These are phyloP conservation scores for Pseudocercospora musae DNA, from an alignment of 2,329 filamentous ascomycete genomes.

Conservation along the genomic window DNA sequence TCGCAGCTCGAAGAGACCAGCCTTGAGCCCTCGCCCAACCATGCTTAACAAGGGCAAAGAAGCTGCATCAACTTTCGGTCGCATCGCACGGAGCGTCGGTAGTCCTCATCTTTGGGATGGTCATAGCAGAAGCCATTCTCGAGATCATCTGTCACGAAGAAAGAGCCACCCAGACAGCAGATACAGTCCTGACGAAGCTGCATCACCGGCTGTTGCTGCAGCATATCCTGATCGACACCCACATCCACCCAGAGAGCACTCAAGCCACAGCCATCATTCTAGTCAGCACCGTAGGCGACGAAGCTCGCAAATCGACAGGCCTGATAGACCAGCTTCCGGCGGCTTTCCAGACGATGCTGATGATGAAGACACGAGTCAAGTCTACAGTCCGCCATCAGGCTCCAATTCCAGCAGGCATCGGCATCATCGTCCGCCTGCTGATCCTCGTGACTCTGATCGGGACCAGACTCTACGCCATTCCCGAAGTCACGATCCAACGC, in stretches of 20 bases:
- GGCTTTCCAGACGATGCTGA: slow-evolving; percentile 19
- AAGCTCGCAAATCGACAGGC: slow-evolving; percentile 16
- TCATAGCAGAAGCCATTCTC: slow-evolving; percentile 27
- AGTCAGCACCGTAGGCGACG: slow-evolving; percentile 17
- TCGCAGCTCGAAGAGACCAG: slow-evolving; percentile 33
- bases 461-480: slow-evolving; percentile 39
- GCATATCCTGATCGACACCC: slow-evolving; percentile 17
- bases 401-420: slow-evolving; percentile 20
- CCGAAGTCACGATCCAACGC: slow-evolving; percentile 41
- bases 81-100: slow-evolving; percentile 36
- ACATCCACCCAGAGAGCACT: slow-evolving; percentile 12
- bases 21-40: slow-evolving; percentile 32
- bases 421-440: slow-evolving; percentile 14
- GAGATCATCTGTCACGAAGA: slow-evolving; percentile 23
- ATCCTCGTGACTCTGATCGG: slow-evolving; percentile 14
- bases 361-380: slow-evolving; percentile 14
- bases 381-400: slow-evolving; percentile 20
- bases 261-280: slow-evolving; percentile 16
- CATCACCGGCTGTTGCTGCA: slow-evolving; percentile 10
- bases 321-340: slow-evolving; percentile 13
- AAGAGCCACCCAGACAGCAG: slow-evolving; percentile 26
- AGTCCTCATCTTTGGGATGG: slow-evolving; percentile 39
- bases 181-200: slow-evolving; percentile 24
- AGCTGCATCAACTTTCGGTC: slow-evolving; percentile 36
- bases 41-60: slow-evolving; percentile 37